Percentiles rank a stretch among this genome's conserved stretches.
Evolutionary conservation across 2,329 filamentous ascomycete genomes (phyloP).

Genomic region (Penicillium brasilianum): DNA sequence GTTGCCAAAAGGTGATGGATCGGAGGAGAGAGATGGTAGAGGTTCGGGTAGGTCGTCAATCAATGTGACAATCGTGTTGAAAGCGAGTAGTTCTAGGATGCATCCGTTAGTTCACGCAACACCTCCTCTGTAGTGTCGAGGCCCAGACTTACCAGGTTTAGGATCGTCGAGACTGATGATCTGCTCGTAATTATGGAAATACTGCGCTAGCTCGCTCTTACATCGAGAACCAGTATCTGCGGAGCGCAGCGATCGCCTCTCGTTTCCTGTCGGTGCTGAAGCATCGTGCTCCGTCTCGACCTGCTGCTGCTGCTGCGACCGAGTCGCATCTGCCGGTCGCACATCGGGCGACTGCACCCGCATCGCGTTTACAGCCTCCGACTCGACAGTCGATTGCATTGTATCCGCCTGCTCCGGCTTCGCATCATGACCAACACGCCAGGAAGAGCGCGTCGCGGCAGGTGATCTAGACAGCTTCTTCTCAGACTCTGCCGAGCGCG

Average conservation of each 20-base stretch:
- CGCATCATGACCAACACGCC: slow-evolving; percentile 14
- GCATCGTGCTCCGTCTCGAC: slow-evolving; percentile 15
- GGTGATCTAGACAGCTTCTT: slow-evolving; percentile 21
- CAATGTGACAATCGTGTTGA: slow-evolving; percentile 75
- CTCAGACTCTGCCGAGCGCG: slow-evolving; percentile 13
- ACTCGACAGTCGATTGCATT: not conserved
- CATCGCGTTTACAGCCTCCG: not conserved
- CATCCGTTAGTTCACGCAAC: not conserved
- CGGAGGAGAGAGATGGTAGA: slow-evolving; percentile 29
- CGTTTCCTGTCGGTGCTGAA: slow-evolving; percentile 34
- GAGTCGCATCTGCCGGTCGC: slow-evolving; percentile 2
- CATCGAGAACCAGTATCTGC: slow-evolving; percentile 80
- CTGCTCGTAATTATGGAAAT: slow-evolving; percentile 94
- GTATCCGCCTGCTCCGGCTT: not conserved
- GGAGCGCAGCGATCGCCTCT: slow-evolving; percentile 80
- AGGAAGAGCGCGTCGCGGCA: slow-evolving; percentile 24
- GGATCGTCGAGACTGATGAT: slow-evolving; percentile 84
- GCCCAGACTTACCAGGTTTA: slow-evolving; percentile 66
- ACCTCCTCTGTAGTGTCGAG: not conserved
- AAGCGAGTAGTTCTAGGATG: slow-evolving; percentile 68
- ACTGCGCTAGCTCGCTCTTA: slow-evolving; percentile 88
- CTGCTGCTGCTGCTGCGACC: slow-evolving; percentile 12
- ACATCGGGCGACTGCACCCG: not conserved
- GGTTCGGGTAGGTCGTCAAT: slow-evolving; percentile 60
- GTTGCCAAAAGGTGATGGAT: slow-evolving; percentile 41